phyloP scores from a whole-genome alignment of 164 flowering plant genomes.

The Stephania cephalantha region DNA sequence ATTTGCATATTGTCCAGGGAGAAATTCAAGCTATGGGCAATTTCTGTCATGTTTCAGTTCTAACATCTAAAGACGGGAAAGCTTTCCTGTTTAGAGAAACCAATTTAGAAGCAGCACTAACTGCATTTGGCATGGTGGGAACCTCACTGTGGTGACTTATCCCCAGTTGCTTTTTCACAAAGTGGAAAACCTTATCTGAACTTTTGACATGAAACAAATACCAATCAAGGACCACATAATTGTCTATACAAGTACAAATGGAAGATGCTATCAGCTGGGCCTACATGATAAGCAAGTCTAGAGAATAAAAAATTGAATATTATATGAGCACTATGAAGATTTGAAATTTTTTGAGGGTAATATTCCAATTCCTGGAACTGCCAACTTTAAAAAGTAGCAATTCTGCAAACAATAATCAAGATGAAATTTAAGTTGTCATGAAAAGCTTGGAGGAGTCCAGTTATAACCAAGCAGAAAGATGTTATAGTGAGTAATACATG shows the following conservation, averaged over 20 bases:
- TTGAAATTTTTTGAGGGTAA: not conserved
- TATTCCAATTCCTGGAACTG: not conserved
- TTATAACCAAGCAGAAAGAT: not conserved
- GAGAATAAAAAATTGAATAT: not conserved
- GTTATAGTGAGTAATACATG: not conserved
- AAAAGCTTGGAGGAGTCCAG: not conserved
- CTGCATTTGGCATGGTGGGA: not conserved
- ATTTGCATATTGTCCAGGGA: not conserved
- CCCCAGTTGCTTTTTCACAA: not conserved
- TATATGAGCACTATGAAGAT: not conserved
- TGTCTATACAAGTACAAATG: not conserved
- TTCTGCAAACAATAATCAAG: not conserved
- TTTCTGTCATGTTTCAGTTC: not conserved
- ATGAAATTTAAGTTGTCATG: not conserved
- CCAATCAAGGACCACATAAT: slow-evolving; percentile 2
- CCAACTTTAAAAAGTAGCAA: not conserved
- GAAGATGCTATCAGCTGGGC: not conserved
- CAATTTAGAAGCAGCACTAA: not conserved
- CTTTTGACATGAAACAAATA: not conserved
- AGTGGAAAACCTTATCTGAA: not conserved
- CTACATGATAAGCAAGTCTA: not conserved
- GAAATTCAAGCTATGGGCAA: not conserved
- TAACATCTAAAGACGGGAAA: not conserved
- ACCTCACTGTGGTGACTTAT: not conserved
- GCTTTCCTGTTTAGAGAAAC: not conserved